phyloP scores from a whole-genome alignment of 441 rosid species.

The Metrosideros polymorpha region DNA sequence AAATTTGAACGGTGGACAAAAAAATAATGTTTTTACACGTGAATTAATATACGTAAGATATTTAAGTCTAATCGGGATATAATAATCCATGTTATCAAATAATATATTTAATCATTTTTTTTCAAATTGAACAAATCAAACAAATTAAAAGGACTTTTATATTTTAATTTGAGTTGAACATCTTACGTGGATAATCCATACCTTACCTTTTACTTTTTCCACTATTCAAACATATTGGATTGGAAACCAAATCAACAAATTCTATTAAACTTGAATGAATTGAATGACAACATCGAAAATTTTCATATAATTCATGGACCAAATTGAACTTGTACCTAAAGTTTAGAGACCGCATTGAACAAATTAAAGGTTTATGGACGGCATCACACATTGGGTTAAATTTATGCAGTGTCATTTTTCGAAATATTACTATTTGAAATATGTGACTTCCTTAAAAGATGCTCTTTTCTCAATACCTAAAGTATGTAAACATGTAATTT shows the following conservation, averaged over 20 bases:
- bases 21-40: too few species aligned
- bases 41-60: too few species aligned
- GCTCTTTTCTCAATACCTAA: not conserved
- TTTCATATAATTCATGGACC: too few species aligned
- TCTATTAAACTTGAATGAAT: not conserved
- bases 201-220: not conserved
- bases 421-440: not conserved
- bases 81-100: too few species aligned
- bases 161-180: too few species aligned
- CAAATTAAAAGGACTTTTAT: too few species aligned
- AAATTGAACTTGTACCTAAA: not conserved
- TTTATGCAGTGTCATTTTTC: too few species aligned
- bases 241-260: not conserved
- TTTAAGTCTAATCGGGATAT: too few species aligned
- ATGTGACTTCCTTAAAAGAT: not conserved
- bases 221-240: rapidly evolving
- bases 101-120: too few species aligned
- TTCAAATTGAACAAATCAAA: too few species aligned
- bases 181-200: too few species aligned
- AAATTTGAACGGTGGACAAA: too few species aligned
- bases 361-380: not conserved
- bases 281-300: not conserved
- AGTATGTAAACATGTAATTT: not conserved
- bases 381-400: not conserved
- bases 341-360: rapidly evolving